These are phyloP conservation scores for Phellopilus nigrolimitatus DNA, from an alignment of 1,284 basidiomycete species.

Conservation along the genomic window DNA sequence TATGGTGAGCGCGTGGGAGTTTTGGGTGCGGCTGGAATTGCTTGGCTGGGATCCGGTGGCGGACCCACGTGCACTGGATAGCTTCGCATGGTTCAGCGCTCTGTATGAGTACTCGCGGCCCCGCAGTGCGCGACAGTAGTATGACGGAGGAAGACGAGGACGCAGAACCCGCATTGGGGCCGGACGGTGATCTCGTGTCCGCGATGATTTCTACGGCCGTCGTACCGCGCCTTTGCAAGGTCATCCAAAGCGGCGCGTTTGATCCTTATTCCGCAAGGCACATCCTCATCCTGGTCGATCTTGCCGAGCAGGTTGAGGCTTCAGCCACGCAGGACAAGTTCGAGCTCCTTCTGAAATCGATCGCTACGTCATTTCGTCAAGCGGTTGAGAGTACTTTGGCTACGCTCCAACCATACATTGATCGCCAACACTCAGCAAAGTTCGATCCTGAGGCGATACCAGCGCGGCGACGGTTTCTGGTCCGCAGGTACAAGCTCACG, in stretches of 20 bases:
- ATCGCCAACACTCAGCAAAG: constrained; percentile 36
- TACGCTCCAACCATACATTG: constrained; percentile 40
- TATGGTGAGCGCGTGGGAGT: constrained; percentile 91
- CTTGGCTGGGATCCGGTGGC: constrained; percentile 76
- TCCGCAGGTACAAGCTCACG: constrained; percentile 69
- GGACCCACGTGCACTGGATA: constrained; percentile 63
- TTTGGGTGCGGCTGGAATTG: constrained; percentile 87
- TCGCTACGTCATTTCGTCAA: constrained; percentile 52
- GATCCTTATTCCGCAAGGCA: constrained; percentile 78
- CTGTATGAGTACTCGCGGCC: constrained; percentile 78
- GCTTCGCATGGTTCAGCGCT: constrained; percentile 79
- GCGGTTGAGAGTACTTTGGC: constrained; percentile 46
- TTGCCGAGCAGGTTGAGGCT: constrained; percentile 79
- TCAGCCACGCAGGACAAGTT: constrained; percentile 73
- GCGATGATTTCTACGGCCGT: constrained; percentile 84
- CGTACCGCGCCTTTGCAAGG: constrained; percentile 68
- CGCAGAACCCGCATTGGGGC: constrained; percentile 57
- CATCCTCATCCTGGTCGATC: constrained; percentile 61
- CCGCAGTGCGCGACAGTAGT: constrained; percentile 20
- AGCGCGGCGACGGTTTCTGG: constrained; percentile 68
- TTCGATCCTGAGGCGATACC: constrained; percentile 77
- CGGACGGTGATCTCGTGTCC: constrained; percentile 84
- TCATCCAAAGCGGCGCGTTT: constrained; percentile 69
- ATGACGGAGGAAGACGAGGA: constrained; percentile 38
- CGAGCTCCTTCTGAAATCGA: constrained; percentile 64